These are phyloP conservation scores for Camellia oleifera DNA, from an alignment of 179 eudicot species.

Conservation along the genomic window DNA sequence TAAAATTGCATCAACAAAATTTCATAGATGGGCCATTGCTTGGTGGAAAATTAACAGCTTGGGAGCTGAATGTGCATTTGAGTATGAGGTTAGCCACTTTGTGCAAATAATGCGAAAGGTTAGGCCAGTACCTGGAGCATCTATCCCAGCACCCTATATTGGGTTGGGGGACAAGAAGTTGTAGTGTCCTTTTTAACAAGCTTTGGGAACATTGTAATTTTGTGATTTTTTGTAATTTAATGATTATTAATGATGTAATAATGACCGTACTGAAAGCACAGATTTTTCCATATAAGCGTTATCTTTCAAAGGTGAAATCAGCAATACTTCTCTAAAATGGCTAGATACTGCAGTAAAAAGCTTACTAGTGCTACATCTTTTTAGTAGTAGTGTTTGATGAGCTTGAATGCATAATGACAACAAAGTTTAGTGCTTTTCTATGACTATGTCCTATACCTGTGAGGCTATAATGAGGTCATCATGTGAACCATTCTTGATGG, in stretches of 20 bases:
- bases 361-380: not conserved
- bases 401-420: not conserved
- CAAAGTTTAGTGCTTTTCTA: not conserved
- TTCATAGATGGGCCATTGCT: not conserved
- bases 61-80: not conserved
- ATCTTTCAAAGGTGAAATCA: not conserved
- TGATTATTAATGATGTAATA: not conserved
- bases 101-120: not conserved
- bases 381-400: not conserved
- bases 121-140: not conserved
- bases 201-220: not conserved
- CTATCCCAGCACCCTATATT: not conserved
- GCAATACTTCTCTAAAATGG: not conserved
- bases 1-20: not conserved
- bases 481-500: not conserved
- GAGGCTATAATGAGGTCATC: not conserved
- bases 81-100: not conserved
- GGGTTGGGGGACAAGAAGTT: not conserved
- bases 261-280: not conserved
- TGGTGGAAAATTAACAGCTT: not conserved
- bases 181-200: not conserved
- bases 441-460: not conserved
- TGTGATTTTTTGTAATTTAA: not conserved
- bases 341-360: not conserved
- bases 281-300: not conserved